A percentile compares a stretch with the other conserved stretches of the same genome.
Evolutionary conservation across 441 rosid genomes (phyloP).

Genomic region (Flueggea neowawraea): DNA sequence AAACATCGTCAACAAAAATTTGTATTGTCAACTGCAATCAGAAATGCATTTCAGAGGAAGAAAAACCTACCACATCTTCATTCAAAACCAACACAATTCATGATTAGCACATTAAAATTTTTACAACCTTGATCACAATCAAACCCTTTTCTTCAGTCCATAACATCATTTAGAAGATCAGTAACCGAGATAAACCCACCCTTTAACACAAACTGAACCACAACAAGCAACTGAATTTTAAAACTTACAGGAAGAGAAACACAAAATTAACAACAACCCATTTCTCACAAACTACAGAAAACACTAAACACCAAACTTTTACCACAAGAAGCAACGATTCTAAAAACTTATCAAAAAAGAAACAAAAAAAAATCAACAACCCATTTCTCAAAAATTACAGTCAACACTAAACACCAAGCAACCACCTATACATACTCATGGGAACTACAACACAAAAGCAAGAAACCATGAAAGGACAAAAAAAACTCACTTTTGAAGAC

Average conservation of each 20-base stretch:
- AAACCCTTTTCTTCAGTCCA: no score
- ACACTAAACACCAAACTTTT: no score
- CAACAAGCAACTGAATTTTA: background rate
- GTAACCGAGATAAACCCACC: no score
- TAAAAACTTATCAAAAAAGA: background rate
- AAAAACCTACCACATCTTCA: conserved; percentile 31
- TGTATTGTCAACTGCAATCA: conserved; percentile 52
- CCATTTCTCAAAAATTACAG: conserved; percentile 15
- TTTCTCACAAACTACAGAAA: no score
- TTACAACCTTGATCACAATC: no score
- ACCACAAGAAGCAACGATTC: no score
- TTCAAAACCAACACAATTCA: conserved; percentile 8
- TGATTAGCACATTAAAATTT: background rate
- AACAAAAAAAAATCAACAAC: conserved; percentile 13
- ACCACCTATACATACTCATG: background rate
- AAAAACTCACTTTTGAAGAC: background rate
- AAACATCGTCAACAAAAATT: conserved; percentile 60
- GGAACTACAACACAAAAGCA: background rate
- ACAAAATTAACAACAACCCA: no score
- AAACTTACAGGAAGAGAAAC: no score
- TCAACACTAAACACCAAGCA: conserved; percentile 12
- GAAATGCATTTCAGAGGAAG: conserved; percentile 58
- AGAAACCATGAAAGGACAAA: conserved; percentile 4
- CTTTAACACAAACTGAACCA: conserved; percentile 2
- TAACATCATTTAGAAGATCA: no score